Base-by-base conservation (phyloP, 768 basidiomycete genomes). In the Lactarius deliciosus region DNA sequence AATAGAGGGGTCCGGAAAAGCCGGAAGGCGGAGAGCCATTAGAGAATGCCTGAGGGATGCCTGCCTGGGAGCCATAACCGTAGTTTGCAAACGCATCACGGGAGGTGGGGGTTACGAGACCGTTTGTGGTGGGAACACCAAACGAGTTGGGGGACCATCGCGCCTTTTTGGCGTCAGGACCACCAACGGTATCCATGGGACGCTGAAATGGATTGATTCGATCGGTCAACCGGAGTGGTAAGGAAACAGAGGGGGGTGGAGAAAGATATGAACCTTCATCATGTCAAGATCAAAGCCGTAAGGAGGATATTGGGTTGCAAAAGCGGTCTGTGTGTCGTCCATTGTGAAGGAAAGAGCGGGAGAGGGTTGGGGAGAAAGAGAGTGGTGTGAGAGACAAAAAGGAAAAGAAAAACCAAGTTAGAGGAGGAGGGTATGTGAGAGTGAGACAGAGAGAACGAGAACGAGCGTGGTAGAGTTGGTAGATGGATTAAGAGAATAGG, bases 281-380 rank as follows among this genome's bases (percentile, higher is more conserved):
- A 93, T 92, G 78, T 93, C 91, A 84, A 92, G 81, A 75, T 92
- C 91, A 80, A 92, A 89, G 65, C 77, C 80, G 83, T 90, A 92
- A 69, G 82, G 76, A 69, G 84, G 82, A 76, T 92, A 91, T 73
- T 87, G 88, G 63, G 80, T 77, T 68, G 85, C 84, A 76, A 89
- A 90, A 59, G 82, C 82, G 76, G 88, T 80, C 78, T 90, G 88
- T 63, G 84, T 73, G 82, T 91, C 89, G 81, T 90, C 89, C 90
- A 91, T 71, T 38, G 65, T 88, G 71, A 34, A 78, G 68, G 70
- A 47, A 68, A 60, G 56, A 62, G 57, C 64, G 60, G 45, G 72
- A 64, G 50, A 25, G 50, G n/a, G 50, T 53, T 53, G 22, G 50
- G 11, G 50, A 53, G 50, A 25, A 25, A 53, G 50, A 50, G 50